A percentile compares a stretch with the other conserved stretches of the same genome.
phyloP scores from a whole-genome alignment of 2,329 filamentous ascomycete genomes.

The Bipolaris cookei region DNA sequence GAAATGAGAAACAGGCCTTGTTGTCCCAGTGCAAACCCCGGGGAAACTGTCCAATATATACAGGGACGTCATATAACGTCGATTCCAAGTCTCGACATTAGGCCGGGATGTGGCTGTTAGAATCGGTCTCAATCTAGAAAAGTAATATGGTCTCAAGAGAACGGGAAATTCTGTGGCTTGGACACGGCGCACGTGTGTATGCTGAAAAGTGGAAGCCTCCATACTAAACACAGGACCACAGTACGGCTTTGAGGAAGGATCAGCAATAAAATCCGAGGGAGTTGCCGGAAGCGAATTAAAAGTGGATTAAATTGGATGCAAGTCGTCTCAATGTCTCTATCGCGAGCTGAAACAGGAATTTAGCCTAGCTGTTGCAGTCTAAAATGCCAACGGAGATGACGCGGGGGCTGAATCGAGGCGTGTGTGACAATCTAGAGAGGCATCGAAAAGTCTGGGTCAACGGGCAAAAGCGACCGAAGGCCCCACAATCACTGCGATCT shows the following conservation, averaged over 20 bases:
- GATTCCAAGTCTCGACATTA: not conserved
- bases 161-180: not conserved
- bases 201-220: not conserved
- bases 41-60: not conserved
- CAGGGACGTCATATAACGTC: conserved; percentile 1
- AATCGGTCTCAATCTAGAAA: not conserved
- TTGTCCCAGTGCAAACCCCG: not conserved
- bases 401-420: conserved; percentile 3
- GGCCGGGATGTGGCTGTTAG: not conserved
- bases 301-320: conserved; percentile 12
- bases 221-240: not conserved
- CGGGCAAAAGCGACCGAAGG: not conserved
- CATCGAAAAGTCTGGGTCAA: not conserved
- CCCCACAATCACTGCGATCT: not conserved
- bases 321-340: not conserved
- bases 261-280: not conserved
- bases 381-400: not conserved
- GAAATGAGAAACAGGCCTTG: not conserved
- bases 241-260: not conserved
- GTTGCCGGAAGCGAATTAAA: not conserved
- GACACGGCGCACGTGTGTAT: not conserved
- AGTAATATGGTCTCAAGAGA: not conserved
- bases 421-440: not conserved
- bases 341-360: conserved; percentile 6
- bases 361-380: conserved; percentile 6